A percentile compares a stretch with the other conserved stretches of the same genome.
These are phyloP conservation scores for Thelonectria olida DNA, from an alignment of 2,329 filamentous ascomycete species.

Conservation along the genomic window DNA sequence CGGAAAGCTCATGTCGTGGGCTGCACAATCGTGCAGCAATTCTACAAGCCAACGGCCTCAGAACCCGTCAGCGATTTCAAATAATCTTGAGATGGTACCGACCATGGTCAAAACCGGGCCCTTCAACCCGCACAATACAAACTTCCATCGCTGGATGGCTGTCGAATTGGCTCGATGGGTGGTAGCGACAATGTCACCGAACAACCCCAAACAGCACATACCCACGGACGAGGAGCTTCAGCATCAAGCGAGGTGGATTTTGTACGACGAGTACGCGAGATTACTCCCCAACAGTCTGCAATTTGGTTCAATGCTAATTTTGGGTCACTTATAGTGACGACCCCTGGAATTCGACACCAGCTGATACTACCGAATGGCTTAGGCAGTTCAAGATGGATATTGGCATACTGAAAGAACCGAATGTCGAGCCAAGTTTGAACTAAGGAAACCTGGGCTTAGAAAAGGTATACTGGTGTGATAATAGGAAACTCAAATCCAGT, in stretches of 20 bases:
- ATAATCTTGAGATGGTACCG: neutral
- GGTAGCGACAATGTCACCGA: constrained; percentile 22
- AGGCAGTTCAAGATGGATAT: constrained; percentile 34
- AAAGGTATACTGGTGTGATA: too few species aligned
- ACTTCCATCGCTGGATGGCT: constrained; percentile 18
- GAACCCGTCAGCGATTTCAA: neutral
- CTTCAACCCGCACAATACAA: neutral
- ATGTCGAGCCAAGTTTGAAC: neutral
- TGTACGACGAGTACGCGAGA: constrained; percentile 11
- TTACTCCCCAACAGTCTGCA: neutral
- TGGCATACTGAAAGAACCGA: constrained; percentile 13
- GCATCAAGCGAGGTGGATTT: constrained; percentile 23
- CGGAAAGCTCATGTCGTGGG: neutral
- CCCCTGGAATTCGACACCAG: constrained; percentile 33
- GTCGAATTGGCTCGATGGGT: constrained; percentile 23
- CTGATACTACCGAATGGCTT: constrained; percentile 34
- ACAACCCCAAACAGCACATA: constrained; percentile 24
- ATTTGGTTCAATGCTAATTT: neutral
- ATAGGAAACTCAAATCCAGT: too few species aligned
- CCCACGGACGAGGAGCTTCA: constrained; percentile 25
- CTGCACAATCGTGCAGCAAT: neutral
- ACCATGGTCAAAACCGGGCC: neutral
- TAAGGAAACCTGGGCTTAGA: too few species aligned
- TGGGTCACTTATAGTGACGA: neutral
- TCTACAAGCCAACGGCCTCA: neutral